Percentiles rank a stretch among this genome's conserved stretches.
These are phyloP conservation scores for Phytophthora pisi DNA, from an alignment of 352 stramenopile species.

Conservation along the genomic window DNA sequence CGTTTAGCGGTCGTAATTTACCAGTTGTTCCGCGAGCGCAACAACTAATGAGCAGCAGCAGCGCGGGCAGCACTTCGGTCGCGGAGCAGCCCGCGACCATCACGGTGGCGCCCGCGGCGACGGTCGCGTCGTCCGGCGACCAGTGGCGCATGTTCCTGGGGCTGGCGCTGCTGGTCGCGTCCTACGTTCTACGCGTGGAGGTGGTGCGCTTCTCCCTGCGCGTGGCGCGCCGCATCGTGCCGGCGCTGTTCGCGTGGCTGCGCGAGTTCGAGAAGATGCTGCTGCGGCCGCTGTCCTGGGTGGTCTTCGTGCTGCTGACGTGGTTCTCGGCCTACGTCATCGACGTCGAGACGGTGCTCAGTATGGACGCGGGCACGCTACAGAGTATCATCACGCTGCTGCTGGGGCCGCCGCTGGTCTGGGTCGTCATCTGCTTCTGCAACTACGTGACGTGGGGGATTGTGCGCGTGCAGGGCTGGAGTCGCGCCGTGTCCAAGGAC, in stretches of 20 bases:
- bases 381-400: slow-evolving; percentile 63
- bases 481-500: slow-evolving; percentile 61
- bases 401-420: slow-evolving; percentile 78
- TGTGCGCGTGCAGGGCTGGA: slow-evolving; percentile 85
- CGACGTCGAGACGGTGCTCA: slow-evolving; percentile 51
- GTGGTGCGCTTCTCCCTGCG: slow-evolving; percentile 78
- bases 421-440: slow-evolving; percentile 80
- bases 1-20: too few species aligned
- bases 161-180: slow-evolving; percentile 64
- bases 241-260: slow-evolving; percentile 70
- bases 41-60: slow-evolving; percentile 16
- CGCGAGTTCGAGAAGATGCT: slow-evolving; percentile 88
- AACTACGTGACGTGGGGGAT: slow-evolving; percentile 88
- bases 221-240: slow-evolving; percentile 63
- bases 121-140: slow-evolving; percentile 29
- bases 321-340: slow-evolving; percentile 78
- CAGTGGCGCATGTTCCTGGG: slow-evolving; percentile 83
- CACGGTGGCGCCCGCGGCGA: slow-evolving; percentile 3
- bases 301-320: slow-evolving; percentile 78
- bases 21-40: too few species aligned
- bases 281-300: slow-evolving; percentile 74
- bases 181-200: slow-evolving; percentile 80
- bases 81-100: slow-evolving; percentile 22
- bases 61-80: slow-evolving; percentile 13
- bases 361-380: slow-evolving; percentile 50